Evolutionary conservation across 2,329 filamentous ascomycete species (phyloP), one percentile per base, ranked within the genome.

Genomic region (Blastomyces emzantsi): DNA sequence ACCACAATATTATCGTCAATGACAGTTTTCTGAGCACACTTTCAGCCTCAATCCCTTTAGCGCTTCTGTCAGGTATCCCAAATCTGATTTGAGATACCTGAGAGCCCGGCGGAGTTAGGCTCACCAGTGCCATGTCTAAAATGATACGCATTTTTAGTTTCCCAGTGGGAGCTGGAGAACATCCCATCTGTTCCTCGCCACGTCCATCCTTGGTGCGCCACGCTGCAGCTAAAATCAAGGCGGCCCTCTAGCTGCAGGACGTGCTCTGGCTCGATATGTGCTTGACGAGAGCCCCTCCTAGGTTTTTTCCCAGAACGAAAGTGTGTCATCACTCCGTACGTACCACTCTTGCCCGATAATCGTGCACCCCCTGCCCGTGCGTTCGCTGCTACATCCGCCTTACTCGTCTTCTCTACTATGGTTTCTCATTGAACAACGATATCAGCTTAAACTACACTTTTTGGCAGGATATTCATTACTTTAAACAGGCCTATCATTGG

Each of bases 171-270:
- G 19, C 11, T 9, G 17, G 7, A 19, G 45, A 47, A n/a, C 45
- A 22, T 47, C 45, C 59, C 59, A 39, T 61, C 39, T 25, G 8
- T 52, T 33, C 59, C 30, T 25, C 45, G 28, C 59, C 59, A 52
- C 45, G 59, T 61, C 59, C 59, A 17, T 61, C 11, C 25, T 22
- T 22, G 22, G 19, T 45, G 28, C 45, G 33, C 59, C 28, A 36
- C 17, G 39, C 39, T 59, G 56, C 36, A 59, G 39, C 56, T 45
- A 43, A 47, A 28, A 15, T 28, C 22, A 19, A 17, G 22, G 28
- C 25, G 22, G 15, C 19, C 33, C 30, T 56, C 17, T 36, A 7
- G 25, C 25, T 52, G 9, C 49, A 52, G 22, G 22, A 6, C 22
- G 13, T 22, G 11, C n/a, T 30, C 28, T 28, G 22, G 28, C 22